A percentile compares a stretch with the other conserved stretches of the same genome.
These are phyloP conservation scores for Pterocarpus macrocarpus DNA, from an alignment of 306 rosid genomes.

Conservation along the genomic window DNA sequence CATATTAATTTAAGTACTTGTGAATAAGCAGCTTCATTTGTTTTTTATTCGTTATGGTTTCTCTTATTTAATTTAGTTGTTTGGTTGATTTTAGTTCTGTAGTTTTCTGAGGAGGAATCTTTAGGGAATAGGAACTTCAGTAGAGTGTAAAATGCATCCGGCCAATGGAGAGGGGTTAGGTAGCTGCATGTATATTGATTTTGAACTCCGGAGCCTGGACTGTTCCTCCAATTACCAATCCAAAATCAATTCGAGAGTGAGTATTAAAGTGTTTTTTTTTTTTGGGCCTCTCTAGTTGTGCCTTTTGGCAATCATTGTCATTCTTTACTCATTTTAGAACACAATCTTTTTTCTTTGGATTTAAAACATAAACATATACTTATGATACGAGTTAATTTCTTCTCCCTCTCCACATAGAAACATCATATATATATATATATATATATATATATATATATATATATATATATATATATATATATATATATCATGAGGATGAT, in stretches of 20 bases:
- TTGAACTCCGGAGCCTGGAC: conserved; percentile 24
- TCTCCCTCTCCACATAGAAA: not conserved
- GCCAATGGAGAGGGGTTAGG: conserved; percentile 48
- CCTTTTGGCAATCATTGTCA: too few species aligned
- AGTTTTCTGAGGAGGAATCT: conserved; percentile 7
- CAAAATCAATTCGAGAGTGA: conserved; percentile 3
- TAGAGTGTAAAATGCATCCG: conserved; percentile 32
- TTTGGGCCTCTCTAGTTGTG: too few species aligned
- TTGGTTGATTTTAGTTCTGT: not conserved
- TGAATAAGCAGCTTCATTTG: not conserved
- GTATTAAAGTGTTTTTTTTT: not conserved
- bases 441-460: not conserved
- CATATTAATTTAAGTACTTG: not conserved
- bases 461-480: not conserved
- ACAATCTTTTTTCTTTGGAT: not conserved
- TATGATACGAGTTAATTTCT: not conserved
- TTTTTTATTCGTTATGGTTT: not conserved
- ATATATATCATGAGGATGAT: conserved; percentile 3
- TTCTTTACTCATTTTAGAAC: not conserved
- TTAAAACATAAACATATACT: not conserved
- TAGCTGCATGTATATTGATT: conserved; percentile 18
- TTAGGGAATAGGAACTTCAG: conserved; percentile 21
- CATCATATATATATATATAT: too few species aligned
- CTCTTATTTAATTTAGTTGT: not conserved
- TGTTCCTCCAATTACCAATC: conserved; percentile 9